Evolutionary conservation across 2,329 filamentous ascomycete genomes (phyloP), one percentile per base, ranked within the genome.

Genomic region (Dryadomyces sulphureus): DNA sequence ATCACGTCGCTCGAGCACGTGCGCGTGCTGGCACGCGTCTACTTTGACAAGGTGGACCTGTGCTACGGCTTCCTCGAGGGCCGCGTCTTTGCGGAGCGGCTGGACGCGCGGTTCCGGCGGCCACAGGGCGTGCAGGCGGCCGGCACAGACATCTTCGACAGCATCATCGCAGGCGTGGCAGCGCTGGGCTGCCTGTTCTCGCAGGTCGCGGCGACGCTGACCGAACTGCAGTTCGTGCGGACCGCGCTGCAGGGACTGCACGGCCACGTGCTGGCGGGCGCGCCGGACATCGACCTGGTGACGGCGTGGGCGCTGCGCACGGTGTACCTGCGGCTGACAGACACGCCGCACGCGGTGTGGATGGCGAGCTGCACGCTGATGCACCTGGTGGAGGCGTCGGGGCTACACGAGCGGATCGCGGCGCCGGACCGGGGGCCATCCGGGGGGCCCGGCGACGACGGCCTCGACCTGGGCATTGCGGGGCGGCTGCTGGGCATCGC

Each of bases 301-400:
- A 68, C 65, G 0, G 69, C 62, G 0, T 77, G 73, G 73, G 55
- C 74, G 0, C 63, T 78, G 5, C 67, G 73, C 6, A 65, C 67
- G 0, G 60, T 70, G 0, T 76, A 77, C 48, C 58, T 78, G 8
- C 64, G 75, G 11, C 64, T 71, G 41, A 72, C 72, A 0, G 68
- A 66, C 2, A 65, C 69, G 2, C 72, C 72, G 1, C 69, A 78
- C 48, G 63, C 65, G 1, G 65, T 70, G 3, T 76, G 72, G 73
- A 71, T 77, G 59, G 71, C 73, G 0, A 75, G 69, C 50, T 75
- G 68, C 49, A 69, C 66, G 1, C 57, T 73, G 19, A 74, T 78
- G 70, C 75, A 78, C 51, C 63, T 77, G 43, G 61, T 74, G 2
- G 75, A 78, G 53, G 71, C 73, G 3, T 66, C 69, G 1, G 66